Base-by-base conservation (phyloP, 2,329 filamentous ascomycete species). In the Huntiella moniliformis region DNA sequence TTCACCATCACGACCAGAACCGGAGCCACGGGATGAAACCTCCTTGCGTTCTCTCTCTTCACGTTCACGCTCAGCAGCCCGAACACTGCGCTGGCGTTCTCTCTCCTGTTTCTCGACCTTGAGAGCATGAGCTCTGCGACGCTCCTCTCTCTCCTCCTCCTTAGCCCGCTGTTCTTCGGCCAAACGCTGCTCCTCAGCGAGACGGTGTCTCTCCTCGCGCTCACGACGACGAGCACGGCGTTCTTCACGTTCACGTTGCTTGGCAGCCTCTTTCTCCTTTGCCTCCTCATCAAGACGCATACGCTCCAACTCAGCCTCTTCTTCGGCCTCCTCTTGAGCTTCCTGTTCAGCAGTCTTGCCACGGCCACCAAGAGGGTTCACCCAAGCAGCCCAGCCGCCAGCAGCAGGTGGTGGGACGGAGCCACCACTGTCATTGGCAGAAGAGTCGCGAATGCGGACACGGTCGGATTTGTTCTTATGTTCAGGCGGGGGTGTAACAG, bases 401-500 rank as follows among this genome's bases (percentile, higher is more conserved):
- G 28, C 80, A 8, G 44, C 17, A 7, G 35, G 39, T n/a, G 39
- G 39, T 31, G 28, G 40, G 12, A 34, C 28, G 35, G 34, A 45
- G 22, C 40, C 35, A 16, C 40, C 37, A 31, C 47, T 46, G 11
- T 33, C 44, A 35, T 46, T 37, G 35, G 44, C 35, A 39, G 73
- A 67, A 49, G 73, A 70, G 34, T 81, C 78, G 48, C 83, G 81
- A 53, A 86, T 74, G 56, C 79, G 84, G 22, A 80, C 65, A 11
- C 85, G 79, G 52, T 92, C 82, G 58, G 81, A 92, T 61, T 76
- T 83, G 3, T 68, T 68, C 4, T 67, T 75, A 10, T 68, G 63
- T 43, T 77, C 74, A 12, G 73, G 63, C 4, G 68, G 66, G 22
- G 70, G 67, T 5, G 68, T 65, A 40, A 65, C 57, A 31, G 68